Evolutionary conservation across 2,329 filamentous ascomycete species (phyloP), one percentile per base, ranked within the genome.

Genomic region (Trichoderma sp.): DNA sequence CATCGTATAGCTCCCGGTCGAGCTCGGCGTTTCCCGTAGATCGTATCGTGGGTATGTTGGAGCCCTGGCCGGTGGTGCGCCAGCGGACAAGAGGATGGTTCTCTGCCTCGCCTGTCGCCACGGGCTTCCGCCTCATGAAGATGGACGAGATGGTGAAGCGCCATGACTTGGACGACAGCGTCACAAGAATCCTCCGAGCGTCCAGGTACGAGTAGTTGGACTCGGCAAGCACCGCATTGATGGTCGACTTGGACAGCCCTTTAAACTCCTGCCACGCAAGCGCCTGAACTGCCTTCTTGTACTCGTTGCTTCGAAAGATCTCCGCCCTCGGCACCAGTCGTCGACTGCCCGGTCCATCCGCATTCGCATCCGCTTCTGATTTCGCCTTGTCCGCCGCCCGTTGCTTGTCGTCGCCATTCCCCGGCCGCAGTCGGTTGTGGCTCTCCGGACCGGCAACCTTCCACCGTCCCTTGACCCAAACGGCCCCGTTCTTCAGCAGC

Each of bases 151-250:
- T 81, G 43, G 89, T 88, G 67, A 89, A 90, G 54, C 90, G 85
- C 91, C 91, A 95, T 41, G 91, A 92, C 74, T 88, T 90, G 51
- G 85, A 85, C 7, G 88, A 88, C 14, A 94, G 77, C 1, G 82
- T 83, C 61, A 90, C 84, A 17, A 95, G 83, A 2, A 88, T 90
- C 17, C 84, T 85, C 43, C 91, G 84, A 14, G 90, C 88, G 34
- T 88, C 84, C 24, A 89, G 86, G 71, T 94, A 95, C 9, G 88
- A 90, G 76, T 91, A 88, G 77, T 95, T 95, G 72, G 85, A 87
- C 75, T 95, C 91, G 57, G 90, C 91, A 55, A 95, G 83, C 7
- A 95, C 90, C 9, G 89, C 91, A 72, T 88, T 87, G 76, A 94
- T 90, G 3, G 90, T 88, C 1, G 90, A 91, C 65, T 85, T 85